These are phyloP conservation scores for Spiraea crenata DNA, from an alignment of 331 rosid genomes.

Conservation along the genomic window DNA sequence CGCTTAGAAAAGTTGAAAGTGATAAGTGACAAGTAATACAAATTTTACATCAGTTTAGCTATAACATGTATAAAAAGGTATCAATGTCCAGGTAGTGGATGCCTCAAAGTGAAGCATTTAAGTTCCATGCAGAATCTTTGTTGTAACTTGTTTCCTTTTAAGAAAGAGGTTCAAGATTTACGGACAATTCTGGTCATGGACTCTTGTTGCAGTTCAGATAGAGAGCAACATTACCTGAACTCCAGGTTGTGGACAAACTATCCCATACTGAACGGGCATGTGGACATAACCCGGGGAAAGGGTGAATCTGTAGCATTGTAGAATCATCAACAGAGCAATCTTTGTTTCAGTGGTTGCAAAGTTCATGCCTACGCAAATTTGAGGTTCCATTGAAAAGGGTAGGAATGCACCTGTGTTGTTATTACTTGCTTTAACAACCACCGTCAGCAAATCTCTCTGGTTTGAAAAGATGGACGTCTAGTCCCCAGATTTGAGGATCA, in stretches of 20 bases:
- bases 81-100: no score
- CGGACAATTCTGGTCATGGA: neutral
- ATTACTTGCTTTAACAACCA: slow-evolving; percentile 10
- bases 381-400: slow-evolving; percentile 15
- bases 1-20: no score
- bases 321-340: slow-evolving; percentile 11
- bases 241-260: slow-evolving; percentile 14
- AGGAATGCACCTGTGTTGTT: neutral
- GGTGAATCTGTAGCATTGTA: slow-evolving; percentile 12
- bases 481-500: slow-evolving; percentile 23
- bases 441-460: slow-evolving; percentile 17
- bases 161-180: neutral
- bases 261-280: neutral
- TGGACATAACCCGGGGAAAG: slow-evolving; percentile 19
- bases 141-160: no score
- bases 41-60: no score
- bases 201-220: neutral
- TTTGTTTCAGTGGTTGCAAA: slow-evolving; percentile 11
- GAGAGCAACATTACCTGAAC: slow-evolving; percentile 7
- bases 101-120: neutral
- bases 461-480: neutral
- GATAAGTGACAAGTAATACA: no score
- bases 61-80: no score
- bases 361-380: slow-evolving; percentile 11
- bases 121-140: neutral